Evolutionary conservation across 306 rosid species (phyloP), one percentile per base, ranked within the genome.

Genomic region (Vicia villosa): DNA sequence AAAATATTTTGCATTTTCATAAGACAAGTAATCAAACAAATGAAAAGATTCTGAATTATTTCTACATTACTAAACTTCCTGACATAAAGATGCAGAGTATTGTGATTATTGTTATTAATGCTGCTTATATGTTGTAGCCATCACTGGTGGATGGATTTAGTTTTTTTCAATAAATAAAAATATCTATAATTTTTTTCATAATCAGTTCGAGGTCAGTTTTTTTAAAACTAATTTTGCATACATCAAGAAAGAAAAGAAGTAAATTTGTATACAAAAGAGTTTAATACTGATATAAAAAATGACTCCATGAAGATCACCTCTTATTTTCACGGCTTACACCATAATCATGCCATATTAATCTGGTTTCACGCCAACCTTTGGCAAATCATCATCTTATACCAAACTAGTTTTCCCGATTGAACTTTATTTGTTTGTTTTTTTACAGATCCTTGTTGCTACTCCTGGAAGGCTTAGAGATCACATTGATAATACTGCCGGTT

Each of bases 401-500:
- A 19, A 50, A 50, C 26, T 17, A 50, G 12, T 50, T 51, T 20
- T 51, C 12, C 57, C 19, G n/a, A 51, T 5, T 21, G 28, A 51
- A 51, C 26, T 20, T 51, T 51, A 21, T 68, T 17, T 61, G 26
- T 62, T 61, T 77, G 51, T 47, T 36, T 74, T 55, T 28, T 74
- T 73, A 41, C 94, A 94, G 99, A 88, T 94, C 90, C 97, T 94
- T 70, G 96, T 94, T 52, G 99, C 99, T 41, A 94, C 99, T 20
- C 99, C 99, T 52, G 99, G 99, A 82, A 91, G 99, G 88, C 97
- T 94, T 74, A 94, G 62, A 75, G 99, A 94, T 82, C 99, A 94
- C 78, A 76, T 84, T 54, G 92, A 89, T 82, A 94, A 91, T 74
- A 94, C 99, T 8, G 78, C 95, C 42, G 99, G 99, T 69, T 91